phyloP scores from a whole-genome alignment of 2,329 filamentous ascomycete species.

The Penicillium sp. region DNA sequence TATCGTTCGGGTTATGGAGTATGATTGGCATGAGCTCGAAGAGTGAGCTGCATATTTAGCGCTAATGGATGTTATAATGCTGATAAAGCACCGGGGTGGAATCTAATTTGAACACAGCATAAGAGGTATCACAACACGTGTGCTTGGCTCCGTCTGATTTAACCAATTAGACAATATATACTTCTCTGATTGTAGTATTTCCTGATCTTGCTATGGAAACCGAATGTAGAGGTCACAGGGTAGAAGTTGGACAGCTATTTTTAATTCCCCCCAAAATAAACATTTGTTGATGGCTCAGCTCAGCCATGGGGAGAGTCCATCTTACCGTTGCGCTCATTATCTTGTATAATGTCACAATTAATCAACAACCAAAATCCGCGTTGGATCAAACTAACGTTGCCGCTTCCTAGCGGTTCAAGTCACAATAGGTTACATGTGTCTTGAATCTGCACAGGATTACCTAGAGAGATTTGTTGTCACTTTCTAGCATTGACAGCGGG shows the following conservation, averaged over 20 bases:
- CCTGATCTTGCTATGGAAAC: not conserved
- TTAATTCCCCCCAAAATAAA: not conserved
- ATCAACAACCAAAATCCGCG: not conserved
- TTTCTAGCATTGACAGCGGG: not conserved
- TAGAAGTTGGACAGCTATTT: not conserved
- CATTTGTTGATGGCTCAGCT: not conserved
- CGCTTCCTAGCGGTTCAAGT: not conserved
- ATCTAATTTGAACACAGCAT: not conserved
- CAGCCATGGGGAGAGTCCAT: not conserved
- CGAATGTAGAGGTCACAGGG: not conserved
- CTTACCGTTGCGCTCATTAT: not conserved
- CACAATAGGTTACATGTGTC: not conserved
- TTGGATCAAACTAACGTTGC: too few species aligned
- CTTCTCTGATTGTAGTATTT: not conserved
- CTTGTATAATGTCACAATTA: too few species aligned
- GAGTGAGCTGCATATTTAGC: conserved; percentile 1
- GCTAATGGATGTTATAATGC: not conserved
- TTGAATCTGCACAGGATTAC: not conserved
- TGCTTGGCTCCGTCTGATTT: too few species aligned
- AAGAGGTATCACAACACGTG: not conserved
- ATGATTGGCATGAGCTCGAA: conserved; percentile 64
- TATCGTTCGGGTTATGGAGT: conserved; percentile 73
- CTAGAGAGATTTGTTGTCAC: not conserved
- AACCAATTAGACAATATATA: not conserved
- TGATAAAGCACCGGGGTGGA: not conserved